phyloP scores from a whole-genome alignment of 139 green algal species.

The Klebsormidium nitens region DNA sequence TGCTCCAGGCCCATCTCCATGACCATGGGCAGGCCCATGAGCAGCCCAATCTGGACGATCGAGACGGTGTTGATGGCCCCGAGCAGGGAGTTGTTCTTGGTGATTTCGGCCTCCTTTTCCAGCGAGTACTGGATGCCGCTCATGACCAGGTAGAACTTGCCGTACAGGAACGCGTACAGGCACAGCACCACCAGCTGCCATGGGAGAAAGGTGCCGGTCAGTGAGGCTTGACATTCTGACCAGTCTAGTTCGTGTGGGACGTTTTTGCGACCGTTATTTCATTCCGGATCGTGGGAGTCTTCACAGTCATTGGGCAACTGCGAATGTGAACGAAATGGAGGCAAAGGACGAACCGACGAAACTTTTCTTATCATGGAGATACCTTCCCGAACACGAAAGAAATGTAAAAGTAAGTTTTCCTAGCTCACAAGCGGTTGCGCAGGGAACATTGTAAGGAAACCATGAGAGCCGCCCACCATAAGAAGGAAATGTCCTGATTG shows the following conservation, averaged over 20 bases:
- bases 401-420: not conserved
- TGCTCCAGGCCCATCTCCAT: constrained; percentile 40
- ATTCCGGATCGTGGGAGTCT: no score
- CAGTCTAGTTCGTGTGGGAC: no score
- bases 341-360: no score
- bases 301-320: no score
- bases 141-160: constrained; percentile 27
- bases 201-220: constrained; percentile 6
- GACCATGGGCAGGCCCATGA: constrained; percentile 42
- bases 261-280: no score
- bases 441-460: not conserved
- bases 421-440: not conserved
- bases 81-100: constrained; percentile 6
- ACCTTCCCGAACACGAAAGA: not conserved
- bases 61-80: constrained; percentile 24
- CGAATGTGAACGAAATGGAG: no score
- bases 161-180: constrained; percentile 44
- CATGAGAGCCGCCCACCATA: not conserved
- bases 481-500: no score
- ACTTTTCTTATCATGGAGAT: no score
- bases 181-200: constrained; percentile 29
- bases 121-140: constrained; percentile 16
- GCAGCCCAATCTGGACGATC: constrained; percentile 41
- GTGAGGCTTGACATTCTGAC: no score
- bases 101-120: not conserved